Evolutionary conservation across 2,329 filamentous ascomycete species (phyloP).

Genomic region (Nemania sp.): DNA sequence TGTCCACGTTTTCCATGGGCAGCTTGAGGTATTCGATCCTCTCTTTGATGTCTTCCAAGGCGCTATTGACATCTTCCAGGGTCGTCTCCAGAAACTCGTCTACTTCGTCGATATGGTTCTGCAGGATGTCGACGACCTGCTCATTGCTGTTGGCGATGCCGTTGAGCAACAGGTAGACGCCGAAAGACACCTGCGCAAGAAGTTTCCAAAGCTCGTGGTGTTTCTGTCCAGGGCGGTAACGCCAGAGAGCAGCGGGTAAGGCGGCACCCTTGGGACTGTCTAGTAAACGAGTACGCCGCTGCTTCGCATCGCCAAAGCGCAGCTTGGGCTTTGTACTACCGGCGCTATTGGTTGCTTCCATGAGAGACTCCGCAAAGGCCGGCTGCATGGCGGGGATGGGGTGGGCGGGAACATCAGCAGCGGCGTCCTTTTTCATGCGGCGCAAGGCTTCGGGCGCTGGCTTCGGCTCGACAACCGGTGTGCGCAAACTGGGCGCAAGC

Average conservation of each 20-base stretch:
- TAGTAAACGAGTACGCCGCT: conserved; percentile 67
- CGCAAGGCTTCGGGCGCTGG: conserved; percentile 32
- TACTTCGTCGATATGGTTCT: conserved; percentile 90
- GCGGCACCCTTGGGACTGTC: conserved; percentile 69
- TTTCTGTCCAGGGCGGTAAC: conserved; percentile 71
- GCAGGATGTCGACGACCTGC: conserved; percentile 86
- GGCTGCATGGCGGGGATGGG: conserved; percentile 77
- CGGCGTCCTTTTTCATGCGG: conserved; percentile 37
- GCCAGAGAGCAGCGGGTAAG: conserved; percentile 75
- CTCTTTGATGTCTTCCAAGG: conserved; percentile 76
- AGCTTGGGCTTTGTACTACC: conserved; percentile 55
- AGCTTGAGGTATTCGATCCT: conserved; percentile 79
- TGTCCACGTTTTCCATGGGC: conserved; percentile 77
- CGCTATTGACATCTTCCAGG: conserved; percentile 80
- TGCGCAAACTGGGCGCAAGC: conserved; percentile 29
- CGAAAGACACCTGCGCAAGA: conserved; percentile 89
- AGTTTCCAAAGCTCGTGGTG: conserved; percentile 90
- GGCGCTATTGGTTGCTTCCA: conserved; percentile 64
- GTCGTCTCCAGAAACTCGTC: conserved; percentile 88
- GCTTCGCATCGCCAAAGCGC: conserved; percentile 59
- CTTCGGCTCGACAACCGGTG: conserved; percentile 23
- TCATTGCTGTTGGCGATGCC: conserved; percentile 85
- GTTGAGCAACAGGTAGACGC: conserved; percentile 83
- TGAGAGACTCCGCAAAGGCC: conserved; percentile 80
- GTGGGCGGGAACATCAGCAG: conserved; percentile 55